Evolutionary conservation across 371 early-diverging fungal species (phyloP), one percentile per base, ranked within the genome.

Genomic region (Mortierella sp.): DNA sequence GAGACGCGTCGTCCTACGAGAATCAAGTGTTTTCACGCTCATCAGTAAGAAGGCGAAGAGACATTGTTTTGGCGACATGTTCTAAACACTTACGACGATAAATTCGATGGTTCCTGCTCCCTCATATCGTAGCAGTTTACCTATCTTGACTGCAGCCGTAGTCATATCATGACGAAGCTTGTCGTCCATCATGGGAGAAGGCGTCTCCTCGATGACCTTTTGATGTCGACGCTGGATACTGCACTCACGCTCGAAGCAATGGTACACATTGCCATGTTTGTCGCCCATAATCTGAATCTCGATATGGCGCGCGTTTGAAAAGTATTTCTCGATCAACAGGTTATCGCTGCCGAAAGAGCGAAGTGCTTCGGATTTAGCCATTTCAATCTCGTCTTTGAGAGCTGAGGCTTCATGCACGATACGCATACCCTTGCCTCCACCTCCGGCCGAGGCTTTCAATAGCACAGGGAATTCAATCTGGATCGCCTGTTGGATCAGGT

Each of bases 381-480:
- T 81, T 53, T 89, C 86, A 79, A 92, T 94, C 32, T 92, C 91
- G 49, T 96, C 95, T 26, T 67, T 76, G 39, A 94, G 82, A 32
- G 96, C 93, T 3, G 56, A 56, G 4, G 65, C 72, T 56, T 85
- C 84, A 75, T 83, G 84, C 21, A 87, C 91, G 66, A 93, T 86
- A 23, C 92, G 87, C 92, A 93, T 93, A 27, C 95, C 92, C 75
- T 95, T 95, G 42, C 97, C 95, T 66, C 96, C 95, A 28, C 96
- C 96, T 48, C 94, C 94, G 0, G 92, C 90, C 44, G 90, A 89
- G 8, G 93, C 93, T 79, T 95, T 95, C 54, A 94, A 78, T 85
- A 95, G 87, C 31, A 95, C 89, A 0, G 95, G 95, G 73, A 90
- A 95, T 1, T 82, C 88, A 63, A 91, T 87, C 6, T 56, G 60